Evolutionary conservation across 805 yeast species (phyloP).

Genomic region (Kuraishia capsulata): DNA sequence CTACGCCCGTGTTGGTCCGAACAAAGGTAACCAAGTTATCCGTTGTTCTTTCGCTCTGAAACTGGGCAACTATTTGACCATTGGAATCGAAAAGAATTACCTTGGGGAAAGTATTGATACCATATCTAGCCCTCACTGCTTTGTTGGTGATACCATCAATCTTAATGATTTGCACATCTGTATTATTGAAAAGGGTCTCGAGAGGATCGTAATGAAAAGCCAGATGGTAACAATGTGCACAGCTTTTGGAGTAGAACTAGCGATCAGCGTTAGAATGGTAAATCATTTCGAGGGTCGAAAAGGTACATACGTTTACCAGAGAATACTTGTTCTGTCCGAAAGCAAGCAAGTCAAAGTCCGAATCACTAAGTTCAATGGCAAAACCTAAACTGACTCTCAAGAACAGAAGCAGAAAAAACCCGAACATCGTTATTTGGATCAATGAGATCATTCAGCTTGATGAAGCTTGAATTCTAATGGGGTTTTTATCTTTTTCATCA

Average conservation of each 20-base stretch:
- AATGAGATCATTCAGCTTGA: too few relatives aligned
- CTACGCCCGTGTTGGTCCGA: constrained; percentile 21
- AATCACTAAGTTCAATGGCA: constrained; percentile 2
- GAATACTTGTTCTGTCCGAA: constrained; percentile 4
- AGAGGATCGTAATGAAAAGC: constrained; percentile 36
- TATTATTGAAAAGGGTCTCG: constrained; percentile 30
- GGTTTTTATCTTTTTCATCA: too few relatives aligned
- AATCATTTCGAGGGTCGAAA: too few relatives aligned
- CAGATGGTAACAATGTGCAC: constrained; percentile 36
- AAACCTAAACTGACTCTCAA: constrained; percentile 1
- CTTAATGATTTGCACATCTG: constrained; percentile 24
- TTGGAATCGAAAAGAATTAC: constrained; percentile 30
- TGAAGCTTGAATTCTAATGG: too few relatives aligned
- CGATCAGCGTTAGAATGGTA: neutral
- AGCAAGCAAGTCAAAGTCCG: neutral
- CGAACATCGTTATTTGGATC: neutral
- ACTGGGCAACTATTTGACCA: constrained; percentile 30
- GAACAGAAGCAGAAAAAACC: neutral
- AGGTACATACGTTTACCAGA: constrained; percentile 2
- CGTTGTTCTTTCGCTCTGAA: constrained; percentile 23
- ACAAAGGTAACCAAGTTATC: constrained; percentile 22
- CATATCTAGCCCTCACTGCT: constrained; percentile 28
- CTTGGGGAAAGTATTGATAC: constrained; percentile 37
- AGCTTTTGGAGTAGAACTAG: constrained; percentile 34
- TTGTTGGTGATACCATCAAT: constrained; percentile 23